Evolutionary conservation across 495 filamentous ascomycete species (phyloP).

Genomic region (Penicillium antarcticum): DNA sequence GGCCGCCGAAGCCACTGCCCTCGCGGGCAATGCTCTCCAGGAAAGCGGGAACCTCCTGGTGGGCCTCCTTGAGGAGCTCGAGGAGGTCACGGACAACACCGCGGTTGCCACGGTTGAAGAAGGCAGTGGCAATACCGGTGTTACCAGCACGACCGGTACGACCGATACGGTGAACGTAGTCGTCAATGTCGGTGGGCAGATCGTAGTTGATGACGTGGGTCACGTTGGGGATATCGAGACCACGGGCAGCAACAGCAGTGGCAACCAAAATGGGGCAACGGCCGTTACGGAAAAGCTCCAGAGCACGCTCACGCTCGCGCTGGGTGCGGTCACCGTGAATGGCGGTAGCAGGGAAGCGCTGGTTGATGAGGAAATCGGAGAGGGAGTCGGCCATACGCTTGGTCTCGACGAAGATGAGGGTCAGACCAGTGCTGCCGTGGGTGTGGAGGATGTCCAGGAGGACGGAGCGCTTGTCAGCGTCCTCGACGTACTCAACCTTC

Average conservation of each 20-base stretch:
- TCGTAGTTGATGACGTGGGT: constrained; percentile 99
- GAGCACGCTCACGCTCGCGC: constrained; percentile 95
- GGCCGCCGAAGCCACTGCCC: constrained; percentile 72
- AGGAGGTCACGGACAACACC: constrained; percentile 93
- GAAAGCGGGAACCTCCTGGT: constrained; percentile 93
- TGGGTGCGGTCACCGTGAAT: constrained; percentile 98
- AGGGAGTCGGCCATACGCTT: constrained; percentile 99
- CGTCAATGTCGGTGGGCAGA: constrained; percentile 96
- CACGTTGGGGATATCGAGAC: constrained; percentile 96
- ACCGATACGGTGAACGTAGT: constrained; percentile 99
- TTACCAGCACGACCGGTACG: constrained; percentile 99
- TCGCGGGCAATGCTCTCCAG: constrained; percentile 95
- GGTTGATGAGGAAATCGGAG: constrained; percentile 96
- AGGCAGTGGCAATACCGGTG: constrained; percentile 95
- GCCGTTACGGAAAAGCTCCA: constrained; percentile 94
- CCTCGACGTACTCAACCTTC: constrained; percentile 97
- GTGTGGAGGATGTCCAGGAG: constrained; percentile 96
- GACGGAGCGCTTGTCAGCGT: constrained; percentile 94
- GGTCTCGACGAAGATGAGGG: constrained; percentile 97
- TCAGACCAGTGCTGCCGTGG: constrained; percentile 77
- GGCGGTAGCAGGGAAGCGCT: constrained; percentile 96
- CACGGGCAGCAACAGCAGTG: constrained; percentile 94
- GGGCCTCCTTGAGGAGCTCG: constrained; percentile 94
- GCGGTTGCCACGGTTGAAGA: constrained; percentile 99
- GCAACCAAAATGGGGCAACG: constrained; percentile 95